Evolutionary conservation across 129 eudicot species (phyloP).

Genomic region (Lactuca sativa): DNA sequence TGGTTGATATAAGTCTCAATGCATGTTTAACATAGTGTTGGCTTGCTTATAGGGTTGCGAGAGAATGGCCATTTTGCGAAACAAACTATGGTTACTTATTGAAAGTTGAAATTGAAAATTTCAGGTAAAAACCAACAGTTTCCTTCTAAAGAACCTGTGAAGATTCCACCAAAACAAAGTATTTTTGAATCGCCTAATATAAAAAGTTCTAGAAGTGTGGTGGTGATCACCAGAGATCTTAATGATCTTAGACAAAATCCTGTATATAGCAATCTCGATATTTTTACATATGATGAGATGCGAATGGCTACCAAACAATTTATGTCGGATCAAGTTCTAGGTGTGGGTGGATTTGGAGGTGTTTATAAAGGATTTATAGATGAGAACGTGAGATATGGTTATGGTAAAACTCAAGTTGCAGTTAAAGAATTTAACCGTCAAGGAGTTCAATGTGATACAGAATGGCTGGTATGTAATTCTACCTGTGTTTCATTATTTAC

Average conservation of each 20-base stretch:
- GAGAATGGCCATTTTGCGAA: no score
- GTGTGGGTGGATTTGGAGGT: slow-evolving; percentile 96
- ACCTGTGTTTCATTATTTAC: neutral
- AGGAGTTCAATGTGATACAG: slow-evolving; percentile 90
- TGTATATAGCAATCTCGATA: slow-evolving; percentile 75
- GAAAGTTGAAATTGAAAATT: slow-evolving; percentile 26
- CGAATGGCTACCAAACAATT: slow-evolving; percentile 76
- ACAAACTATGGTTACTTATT: neutral
- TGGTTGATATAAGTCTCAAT: no score
- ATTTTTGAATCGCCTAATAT: slow-evolving; percentile 26
- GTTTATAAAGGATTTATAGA: slow-evolving; percentile 89
- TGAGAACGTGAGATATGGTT: slow-evolving; percentile 78
- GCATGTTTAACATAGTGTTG: no score
- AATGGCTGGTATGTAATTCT: slow-evolving; percentile 88
- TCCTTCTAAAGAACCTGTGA: slow-evolving; percentile 36
- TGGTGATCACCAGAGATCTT: slow-evolving; percentile 68
- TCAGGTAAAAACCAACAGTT: slow-evolving; percentile 31
- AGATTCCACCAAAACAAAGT: slow-evolving; percentile 28
- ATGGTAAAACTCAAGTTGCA: slow-evolving; percentile 66
- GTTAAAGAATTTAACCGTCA: slow-evolving; percentile 85
- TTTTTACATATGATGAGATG: slow-evolving; percentile 92
- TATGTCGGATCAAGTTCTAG: slow-evolving; percentile 76
- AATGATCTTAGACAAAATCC: slow-evolving; percentile 72
- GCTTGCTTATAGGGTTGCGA: no score
- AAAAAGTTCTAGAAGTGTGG: slow-evolving; percentile 36